Percentiles rank a stretch among this genome's conserved stretches.
Conservation (phyloP, 768 basidiomycete species). For the Rossbeevera mucosa region DNA sequence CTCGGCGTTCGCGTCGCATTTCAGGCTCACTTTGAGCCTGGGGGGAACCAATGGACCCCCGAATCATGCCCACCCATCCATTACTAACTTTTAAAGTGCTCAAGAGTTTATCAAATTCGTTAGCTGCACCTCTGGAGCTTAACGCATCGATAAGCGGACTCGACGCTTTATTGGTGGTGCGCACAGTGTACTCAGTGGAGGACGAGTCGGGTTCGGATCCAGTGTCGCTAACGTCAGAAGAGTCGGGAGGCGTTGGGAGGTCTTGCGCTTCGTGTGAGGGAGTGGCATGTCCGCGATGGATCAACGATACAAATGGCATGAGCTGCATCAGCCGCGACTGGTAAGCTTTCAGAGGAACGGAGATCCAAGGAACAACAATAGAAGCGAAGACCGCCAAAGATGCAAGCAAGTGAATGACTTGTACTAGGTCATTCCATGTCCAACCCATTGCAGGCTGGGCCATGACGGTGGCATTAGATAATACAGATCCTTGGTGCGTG, state of each 20-base stretch:
- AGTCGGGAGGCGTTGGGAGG: slow-evolving; percentile 25
- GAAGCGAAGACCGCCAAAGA: slow-evolving; percentile 59
- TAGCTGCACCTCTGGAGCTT: slow-evolving; percentile 30
- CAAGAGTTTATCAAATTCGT: slow-evolving; percentile 39
- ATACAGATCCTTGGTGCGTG: slow-evolving; percentile 55
- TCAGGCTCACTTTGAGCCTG: background rate
- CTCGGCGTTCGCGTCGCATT: slow-evolving; percentile 40
- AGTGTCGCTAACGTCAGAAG: slow-evolving; percentile 22
- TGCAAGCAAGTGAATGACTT: slow-evolving; percentile 60
- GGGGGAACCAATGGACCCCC: slow-evolving; percentile 18
- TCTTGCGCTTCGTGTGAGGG: slow-evolving; percentile 11
- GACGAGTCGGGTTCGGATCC: slow-evolving; percentile 29
- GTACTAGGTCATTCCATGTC: slow-evolving; percentile 52
- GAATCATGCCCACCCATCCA: slow-evolving; percentile 35
- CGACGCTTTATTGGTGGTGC: slow-evolving; percentile 11
- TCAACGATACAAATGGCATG: slow-evolving; percentile 23
- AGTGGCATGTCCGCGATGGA: slow-evolving; percentile 3
- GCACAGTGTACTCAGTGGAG: slow-evolving; percentile 26
- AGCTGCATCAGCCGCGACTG: slow-evolving; percentile 23
- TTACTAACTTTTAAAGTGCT: slow-evolving; percentile 37
- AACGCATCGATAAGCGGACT: slow-evolving; percentile 28
- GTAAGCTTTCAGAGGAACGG: slow-evolving; percentile 21
- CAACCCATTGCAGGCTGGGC: slow-evolving; percentile 27
- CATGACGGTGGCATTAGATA: slow-evolving; percentile 35
- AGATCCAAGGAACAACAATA: slow-evolving; percentile 48